Evolutionary conservation across 2,329 filamentous ascomycete genomes (phyloP), one percentile per base, ranked within the genome.

Genomic region (Aspergillus calidoustus): DNA sequence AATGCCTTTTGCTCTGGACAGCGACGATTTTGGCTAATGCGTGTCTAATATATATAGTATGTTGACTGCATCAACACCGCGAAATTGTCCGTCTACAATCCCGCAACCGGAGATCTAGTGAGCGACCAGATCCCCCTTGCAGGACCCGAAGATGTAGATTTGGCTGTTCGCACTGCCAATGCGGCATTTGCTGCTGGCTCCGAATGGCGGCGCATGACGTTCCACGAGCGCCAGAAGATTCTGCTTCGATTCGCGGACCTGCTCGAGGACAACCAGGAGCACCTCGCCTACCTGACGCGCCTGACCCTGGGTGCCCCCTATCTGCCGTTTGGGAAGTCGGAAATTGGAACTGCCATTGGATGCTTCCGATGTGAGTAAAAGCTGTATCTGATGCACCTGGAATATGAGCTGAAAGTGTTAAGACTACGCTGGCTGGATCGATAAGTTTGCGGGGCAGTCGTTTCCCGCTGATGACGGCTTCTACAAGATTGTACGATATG

Each of bases 341-440:
- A 56, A 30, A 56, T 56, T 22, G 53, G 25, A 17, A 56, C 53
- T 1, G 89, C 25, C 11, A 62, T 46, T 30, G 78, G 89, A 86
- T 66, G 93, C 97, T 73, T 86, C 96, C 56, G 81, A 77, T 62
- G 84, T 82, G 78, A 54, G 38, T 52, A 30, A 8, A 17, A 5
- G 25, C 6, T 19, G 7, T 23, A 19, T 25, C 48, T 23, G 4
- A 7, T 23, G 31, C 13, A 17, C 30, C 23, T 1, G 19, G n/a
- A 49, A 49, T 8, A 15, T 5, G 23, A 1, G 17, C 25, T 50
- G 25, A 50, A 13, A 5, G 15, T 19, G 4, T 15, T 23, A 96
- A 74, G 87, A 92, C 80, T 97, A 93, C 82, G 91, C 86, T 74
- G 92, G 92, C 65, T 96, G 90, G 89, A 95, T 83, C 92, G 96